Evolutionary conservation across 805 yeast species (phyloP), one percentile per base, ranked within the genome.

Genomic region (Brettanomyces naardenensis): DNA sequence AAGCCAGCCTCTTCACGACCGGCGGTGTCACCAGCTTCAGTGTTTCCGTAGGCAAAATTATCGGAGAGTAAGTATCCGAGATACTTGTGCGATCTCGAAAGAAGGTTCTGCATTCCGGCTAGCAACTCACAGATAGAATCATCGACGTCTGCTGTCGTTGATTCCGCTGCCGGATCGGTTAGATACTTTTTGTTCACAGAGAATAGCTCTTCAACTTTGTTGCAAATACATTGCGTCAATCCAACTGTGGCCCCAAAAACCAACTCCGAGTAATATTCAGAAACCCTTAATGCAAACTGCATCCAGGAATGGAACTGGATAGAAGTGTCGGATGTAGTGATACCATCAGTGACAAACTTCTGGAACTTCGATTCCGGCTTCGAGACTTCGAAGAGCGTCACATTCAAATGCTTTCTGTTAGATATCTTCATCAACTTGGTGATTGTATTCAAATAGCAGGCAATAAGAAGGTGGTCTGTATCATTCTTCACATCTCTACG

Each of bases 71-170:
- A 39, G 31, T 45, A 45, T 6, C 44, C 45, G 41, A 77, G 51
- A 44, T 69, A 74, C 22, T 75, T 68, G 52, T 82, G 86, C 7
- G 83, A 69, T 1, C 70, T 61, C 2, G 70, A 66, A 27, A 87
- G 53, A 9, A 87, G 56, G 36, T 78, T 81, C 49, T 86, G 89
- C 19, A 86, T 52, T 0, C 90, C 89, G 11, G 69, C 59, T 33
- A 70, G 59, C 34, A 68, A 56, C 33, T 69, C 53, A 35, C 73
- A 52, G 44, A 75, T 56, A 25, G 76, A 58, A 41, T 71, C 60
- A 51, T 66, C 59, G 9, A 47, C 33, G 13, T 48, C 52, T 27
- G 33, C 28, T 27, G 39, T 49, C 49, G 31, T 34, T 34, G 28
- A 35, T 49, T 48, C 26, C 50, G 37, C 28, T 39, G 37, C 29